Percentiles rank a stretch among this genome's conserved stretches.
Conservation (phyloP, 2,329 filamentous ascomycete genomes). For the Xylariaceae sp. region DNA sequence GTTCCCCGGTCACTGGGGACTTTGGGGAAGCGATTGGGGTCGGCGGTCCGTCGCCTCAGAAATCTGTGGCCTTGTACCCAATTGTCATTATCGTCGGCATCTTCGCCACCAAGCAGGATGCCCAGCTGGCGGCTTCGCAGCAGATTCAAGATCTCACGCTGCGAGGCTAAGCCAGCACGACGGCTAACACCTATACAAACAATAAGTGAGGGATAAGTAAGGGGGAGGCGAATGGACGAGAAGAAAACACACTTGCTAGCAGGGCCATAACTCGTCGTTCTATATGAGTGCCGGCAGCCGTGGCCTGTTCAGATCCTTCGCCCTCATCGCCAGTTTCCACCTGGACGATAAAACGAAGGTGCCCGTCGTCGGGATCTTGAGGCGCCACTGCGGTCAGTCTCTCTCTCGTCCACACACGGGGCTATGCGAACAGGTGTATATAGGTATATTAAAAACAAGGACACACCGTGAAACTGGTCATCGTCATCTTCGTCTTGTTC, state of each 20-base stretch:
- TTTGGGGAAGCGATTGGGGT: conserved; percentile 65
- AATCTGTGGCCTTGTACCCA: conserved; percentile 42
- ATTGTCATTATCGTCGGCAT: conserved; percentile 33
- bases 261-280: conserved; percentile 23
- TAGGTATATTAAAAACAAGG: neutral
- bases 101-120: conserved; percentile 33
- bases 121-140: conserved; percentile 37
- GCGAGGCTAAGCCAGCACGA: conserved; percentile 23
- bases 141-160: conserved; percentile 39
- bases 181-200: conserved; percentile 20
- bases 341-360: conserved; percentile 28
- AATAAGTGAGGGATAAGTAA: conserved; percentile 24
- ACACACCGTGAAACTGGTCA: conserved; percentile 31
- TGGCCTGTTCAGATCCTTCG: conserved; percentile 17
- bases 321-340: conserved; percentile 30
- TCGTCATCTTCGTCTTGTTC: conserved; percentile 27
- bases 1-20: conserved; percentile 73
- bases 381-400: conserved; percentile 13
- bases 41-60: conserved; percentile 39
- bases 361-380: conserved; percentile 28
- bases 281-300: conserved; percentile 11
- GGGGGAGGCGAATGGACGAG: conserved; percentile 1
- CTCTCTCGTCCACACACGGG: neutral
- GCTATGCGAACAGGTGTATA: no score
- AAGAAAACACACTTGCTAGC: conserved; percentile 29